Evolutionary conservation across 2,329 filamentous ascomycete species (phyloP).

Genomic region (Aspergillus sergii): DNA sequence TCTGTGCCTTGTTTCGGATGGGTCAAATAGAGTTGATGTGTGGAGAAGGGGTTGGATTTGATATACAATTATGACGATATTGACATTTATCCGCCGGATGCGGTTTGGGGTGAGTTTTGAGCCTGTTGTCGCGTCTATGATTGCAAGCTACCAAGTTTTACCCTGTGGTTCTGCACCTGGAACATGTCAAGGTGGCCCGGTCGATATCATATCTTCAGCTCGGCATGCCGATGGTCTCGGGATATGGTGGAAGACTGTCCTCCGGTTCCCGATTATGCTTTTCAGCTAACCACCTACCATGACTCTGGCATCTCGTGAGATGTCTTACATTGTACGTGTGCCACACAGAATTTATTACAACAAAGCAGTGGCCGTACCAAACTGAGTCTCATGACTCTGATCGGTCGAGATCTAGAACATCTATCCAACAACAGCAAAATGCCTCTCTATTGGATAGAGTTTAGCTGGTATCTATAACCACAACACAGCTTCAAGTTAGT

Average conservation of each 20-base stretch:
- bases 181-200: neutral
- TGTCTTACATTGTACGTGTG: neutral
- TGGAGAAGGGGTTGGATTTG: neutral
- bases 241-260: constrained; percentile 3
- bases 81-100: neutral
- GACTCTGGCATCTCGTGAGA: neutral
- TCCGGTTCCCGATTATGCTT: neutral
- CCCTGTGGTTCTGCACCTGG: neutral
- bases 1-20: neutral
- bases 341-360: neutral
- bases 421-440: neutral
- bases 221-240: constrained; percentile 12
- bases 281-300: neutral
- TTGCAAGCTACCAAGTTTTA: neutral
- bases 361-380: neutral
- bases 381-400: neutral
- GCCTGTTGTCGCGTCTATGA: no score
- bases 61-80: neutral
- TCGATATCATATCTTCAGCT: constrained; percentile 8
- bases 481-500: neutral
- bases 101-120: neutral
- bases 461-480: neutral
- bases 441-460: neutral
- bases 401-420: neutral
- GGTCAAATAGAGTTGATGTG: neutral